Base-by-base conservation (phyloP, 2,329 filamentous ascomycete genomes). In the Epichloe baconii region DNA sequence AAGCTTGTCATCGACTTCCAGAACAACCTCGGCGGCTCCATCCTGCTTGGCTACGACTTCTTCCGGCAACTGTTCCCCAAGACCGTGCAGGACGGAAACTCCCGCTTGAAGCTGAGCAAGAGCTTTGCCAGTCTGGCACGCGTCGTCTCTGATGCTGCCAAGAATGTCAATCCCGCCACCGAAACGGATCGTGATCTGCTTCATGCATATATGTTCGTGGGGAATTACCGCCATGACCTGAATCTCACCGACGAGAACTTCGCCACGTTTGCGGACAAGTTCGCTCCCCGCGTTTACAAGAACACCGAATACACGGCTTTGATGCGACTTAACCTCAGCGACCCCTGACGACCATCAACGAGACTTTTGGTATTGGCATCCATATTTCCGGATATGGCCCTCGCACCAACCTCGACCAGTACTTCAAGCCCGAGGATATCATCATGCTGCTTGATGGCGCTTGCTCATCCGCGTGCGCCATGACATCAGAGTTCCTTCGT, bases 31-130 rank as follows among this genome's bases (percentile, higher is more conserved):
- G 80, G 80, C 42, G 80, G 80, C 23, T 72, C 71, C 14, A 75
- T 83, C 44, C 61, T 80, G 7, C 71, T 76, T n/a, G 80, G 77
- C 15, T 80, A 79, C 56, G 79, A 82, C 58, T 69, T 84, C 26
- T 82, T 83, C 66, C 76, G 77, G 49, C 66, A 76, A 61, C 67
- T 81, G 0, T 76, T 78, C 52, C 61, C 61, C 3, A n/a, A 49
- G 3, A 71, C 76, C 48, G 31, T 45, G 38, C 45, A 54, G 21
- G 55, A 55, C 68, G 74, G 55, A 56, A 69, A 56, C 59, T 67
- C 66, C 15, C 66, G 66, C 43, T 70, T 68, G 68, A 66, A 68
- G 44, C 61, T 64, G 26, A 66, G 59, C 50, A 58, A 63, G 5
- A 65, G 71, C 19, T 77, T 75, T 44, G 58, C 70, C 12, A 68